phyloP scores from a whole-genome alignment of 2,329 filamentous ascomycete species.

The Paramyrothecium sp. region DNA sequence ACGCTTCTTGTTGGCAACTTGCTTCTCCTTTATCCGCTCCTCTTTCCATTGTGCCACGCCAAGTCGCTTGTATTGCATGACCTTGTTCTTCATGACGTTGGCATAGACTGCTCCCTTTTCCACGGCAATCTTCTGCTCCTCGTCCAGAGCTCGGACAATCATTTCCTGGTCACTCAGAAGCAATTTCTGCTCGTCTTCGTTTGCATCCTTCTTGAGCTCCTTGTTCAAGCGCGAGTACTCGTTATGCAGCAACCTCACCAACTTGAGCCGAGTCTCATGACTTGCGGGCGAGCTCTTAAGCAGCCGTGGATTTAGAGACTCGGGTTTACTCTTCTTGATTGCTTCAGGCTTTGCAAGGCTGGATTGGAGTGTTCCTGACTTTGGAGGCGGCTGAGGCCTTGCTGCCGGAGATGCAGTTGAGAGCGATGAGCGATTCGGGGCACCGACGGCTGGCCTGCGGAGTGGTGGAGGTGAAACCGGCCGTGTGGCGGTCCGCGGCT shows the following conservation, averaged over 20 bases:
- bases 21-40: conserved; percentile 46
- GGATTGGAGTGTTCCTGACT: conserved; percentile 13
- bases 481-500: conserved; percentile 20
- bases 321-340: conserved; percentile 29
- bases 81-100: conserved; percentile 80
- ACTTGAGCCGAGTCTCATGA: conserved; percentile 54
- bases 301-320: conserved; percentile 66
- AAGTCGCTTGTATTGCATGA: conserved; percentile 77
- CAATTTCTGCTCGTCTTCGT: conserved; percentile 48
- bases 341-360: conserved; percentile 11
- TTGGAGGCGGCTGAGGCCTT: neutral
- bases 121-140: conserved; percentile 73
- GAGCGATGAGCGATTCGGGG: conserved; percentile 6
- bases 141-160: conserved; percentile 67
- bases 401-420: conserved; percentile 1
- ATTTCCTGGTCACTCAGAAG: conserved; percentile 64
- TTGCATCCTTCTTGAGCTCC: conserved; percentile 52
- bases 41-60: conserved; percentile 67
- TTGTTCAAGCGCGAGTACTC: conserved; percentile 67
- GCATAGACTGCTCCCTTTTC: conserved; percentile 71
- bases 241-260: conserved; percentile 63
- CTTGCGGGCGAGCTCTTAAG: conserved; percentile 57
- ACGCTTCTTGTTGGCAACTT: conserved; percentile 24
- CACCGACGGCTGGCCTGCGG: conserved; percentile 11
- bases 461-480: conserved; percentile 33